Conservation (phyloP, 2,329 filamentous ascomycete genomes). For the Ramichloridium luteum region DNA sequence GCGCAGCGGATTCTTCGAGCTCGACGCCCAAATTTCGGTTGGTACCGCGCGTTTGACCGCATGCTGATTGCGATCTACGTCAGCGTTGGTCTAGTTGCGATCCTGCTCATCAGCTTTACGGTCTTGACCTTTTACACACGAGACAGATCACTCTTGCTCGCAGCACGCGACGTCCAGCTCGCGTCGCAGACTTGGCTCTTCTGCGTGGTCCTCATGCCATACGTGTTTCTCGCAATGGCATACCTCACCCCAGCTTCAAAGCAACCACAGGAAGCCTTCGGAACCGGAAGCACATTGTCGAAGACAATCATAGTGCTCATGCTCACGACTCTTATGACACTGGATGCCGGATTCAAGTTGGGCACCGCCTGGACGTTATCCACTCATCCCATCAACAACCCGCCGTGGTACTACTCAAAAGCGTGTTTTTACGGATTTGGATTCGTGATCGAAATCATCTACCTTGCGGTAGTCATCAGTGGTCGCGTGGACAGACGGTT, state of each 20-base stretch:
- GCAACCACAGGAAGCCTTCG: constrained; percentile 12
- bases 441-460: constrained; percentile 22
- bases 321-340: constrained; percentile 10
- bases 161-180: constrained; percentile 13
- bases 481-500: constrained; percentile 19
- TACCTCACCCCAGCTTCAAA: constrained; percentile 8
- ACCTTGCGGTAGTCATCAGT: constrained; percentile 7
- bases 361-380: constrained; percentile 18
- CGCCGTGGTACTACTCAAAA: constrained; percentile 22
- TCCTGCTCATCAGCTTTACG: constrained; percentile 19
- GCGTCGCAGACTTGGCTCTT: constrained; percentile 16
- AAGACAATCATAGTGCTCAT: constrained; percentile 14
- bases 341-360: constrained; percentile 18
- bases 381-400: constrained; percentile 11
- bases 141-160: constrained; percentile 6
- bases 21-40: constrained; percentile 19
- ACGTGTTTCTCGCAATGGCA: constrained; percentile 13
- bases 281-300: constrained; percentile 9
- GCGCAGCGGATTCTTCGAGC: constrained; percentile 19
- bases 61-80: constrained; percentile 8
- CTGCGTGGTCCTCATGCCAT: constrained; percentile 14
- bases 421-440: constrained; percentile 20
- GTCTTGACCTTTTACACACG: constrained; percentile 21
- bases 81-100: constrained; percentile 10
- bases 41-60: constrained; percentile 11